Conservation (phyloP, 163 green algal genomes). For the Coccomyxa subellipsoidea region DNA sequence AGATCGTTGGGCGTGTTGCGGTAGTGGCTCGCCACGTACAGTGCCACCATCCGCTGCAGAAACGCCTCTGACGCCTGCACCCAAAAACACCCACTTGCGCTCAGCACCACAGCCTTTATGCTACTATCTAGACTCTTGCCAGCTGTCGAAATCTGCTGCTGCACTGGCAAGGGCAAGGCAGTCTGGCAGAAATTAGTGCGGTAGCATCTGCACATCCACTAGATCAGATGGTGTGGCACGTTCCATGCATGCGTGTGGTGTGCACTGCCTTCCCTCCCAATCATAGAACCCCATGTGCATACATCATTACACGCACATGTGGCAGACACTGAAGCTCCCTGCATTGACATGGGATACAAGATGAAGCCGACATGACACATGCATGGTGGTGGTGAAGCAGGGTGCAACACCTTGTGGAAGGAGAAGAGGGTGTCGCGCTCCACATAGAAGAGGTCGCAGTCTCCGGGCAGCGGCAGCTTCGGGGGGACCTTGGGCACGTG, state of each 20-base stretch:
- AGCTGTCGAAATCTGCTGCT: too few relatives aligned
- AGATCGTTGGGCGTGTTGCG: conserved; percentile 99
- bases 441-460: conserved; percentile 80
- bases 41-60: conserved; percentile 86
- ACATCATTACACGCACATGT: too few relatives aligned
- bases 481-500: conserved; percentile 68
- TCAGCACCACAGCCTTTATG: conserved; percentile 20
- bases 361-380: too few relatives aligned
- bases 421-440: conserved; percentile 95
- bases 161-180: neutral
- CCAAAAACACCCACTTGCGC: too few relatives aligned
- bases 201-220: too few relatives aligned
- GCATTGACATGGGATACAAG: too few relatives aligned
- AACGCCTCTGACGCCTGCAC: conserved; percentile 63
- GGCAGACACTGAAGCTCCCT: too few relatives aligned
- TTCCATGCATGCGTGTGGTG: neutral
- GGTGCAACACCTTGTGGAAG: conserved; percentile 83
- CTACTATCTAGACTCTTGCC: neutral
- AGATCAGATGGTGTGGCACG: too few relatives aligned
- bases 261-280: neutral
- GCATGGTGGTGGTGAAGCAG: too few relatives aligned
- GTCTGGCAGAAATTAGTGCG: too few relatives aligned
- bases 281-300: neutral
- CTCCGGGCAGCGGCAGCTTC: conserved; percentile 79
- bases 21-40: conserved; percentile 96